Base-by-base conservation (phyloP, 768 basidiomycete species). In the Cubamyces sp. region DNA sequence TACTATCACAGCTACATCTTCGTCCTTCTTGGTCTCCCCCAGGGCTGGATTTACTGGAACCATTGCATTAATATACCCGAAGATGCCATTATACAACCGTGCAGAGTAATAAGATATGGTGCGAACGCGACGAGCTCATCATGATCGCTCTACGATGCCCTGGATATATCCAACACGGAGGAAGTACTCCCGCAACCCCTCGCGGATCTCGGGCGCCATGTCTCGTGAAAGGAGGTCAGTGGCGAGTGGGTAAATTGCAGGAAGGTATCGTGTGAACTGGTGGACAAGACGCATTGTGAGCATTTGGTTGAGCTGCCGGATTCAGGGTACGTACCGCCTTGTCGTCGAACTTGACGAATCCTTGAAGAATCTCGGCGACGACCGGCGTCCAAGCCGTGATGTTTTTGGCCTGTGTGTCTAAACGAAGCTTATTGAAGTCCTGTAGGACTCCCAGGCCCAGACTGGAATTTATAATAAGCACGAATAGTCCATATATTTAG, bases 361-460 rank as follows among this genome's bases (percentile, higher is more conserved):
- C 97, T 60, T 92, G 87, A 9, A 99, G 71, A 50, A 97, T 92
- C 72, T 98, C 96, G 11, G 88, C 89, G n/a, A 98, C 90, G 30
- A 99, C 97, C n/a, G 97, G 97, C 21, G 94, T 96, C 97, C 97
- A 99, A 0, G 97, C 96, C 15, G 87, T 75, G 61, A 99, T 96
- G 72, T 97, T 98, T 76, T 98, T 94, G 54, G 87, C 87, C 75
- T 98, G 96, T 3, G 88, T 94, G 62, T 98, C 96, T 3, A 88
- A 75, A 48, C 91, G 90, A 55, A 99, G 81, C 69, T 91, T 91
- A 71, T 87, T 92, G 75, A 94, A 99, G 74, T 97, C 94, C 68
- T 88, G 86, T 57, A 99, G 77, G 19, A 98, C 92, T 21, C 90
- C 92, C 43, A 94, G 80, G 25, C 90, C 91, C 61, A 99, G 82